A percentile compares a stretch with the other conserved stretches of the same genome.
These are phyloP conservation scores for Penicillium angulare DNA, from an alignment of 495 filamentous ascomycete genomes.

Conservation along the genomic window DNA sequence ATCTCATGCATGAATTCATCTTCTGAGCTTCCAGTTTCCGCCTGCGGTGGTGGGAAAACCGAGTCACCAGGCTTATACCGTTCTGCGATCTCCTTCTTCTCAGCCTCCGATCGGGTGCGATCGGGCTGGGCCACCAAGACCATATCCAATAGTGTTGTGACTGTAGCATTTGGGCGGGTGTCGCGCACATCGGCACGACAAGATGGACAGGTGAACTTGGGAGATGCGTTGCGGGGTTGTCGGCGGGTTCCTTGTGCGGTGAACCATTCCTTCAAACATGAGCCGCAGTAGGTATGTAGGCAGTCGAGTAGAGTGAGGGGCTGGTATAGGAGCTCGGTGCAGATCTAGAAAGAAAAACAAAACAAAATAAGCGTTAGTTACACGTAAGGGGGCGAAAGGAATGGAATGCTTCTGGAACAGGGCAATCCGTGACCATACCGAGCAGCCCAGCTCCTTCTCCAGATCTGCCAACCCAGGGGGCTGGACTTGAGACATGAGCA, in stretches of 20 bases:
- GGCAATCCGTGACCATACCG: slow-evolving; percentile 61
- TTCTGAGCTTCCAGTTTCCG: slow-evolving; percentile 18
- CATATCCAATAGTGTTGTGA: slow-evolving; percentile 81
- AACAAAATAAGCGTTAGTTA: slow-evolving; percentile 10
- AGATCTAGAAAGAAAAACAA: slow-evolving; percentile 63
- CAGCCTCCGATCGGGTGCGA: slow-evolving; percentile 59
- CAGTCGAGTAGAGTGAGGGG: slow-evolving; percentile 96
- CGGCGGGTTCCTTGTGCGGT: slow-evolving; percentile 52
- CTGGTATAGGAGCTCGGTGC: slow-evolving; percentile 92
- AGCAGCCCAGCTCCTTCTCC: slow-evolving; percentile 89
- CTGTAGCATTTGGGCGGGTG: slow-evolving; percentile 78
- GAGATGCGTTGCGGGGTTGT: slow-evolving; percentile 42
- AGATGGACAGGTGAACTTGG: slow-evolving; percentile 81
- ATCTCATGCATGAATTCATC: slow-evolving; percentile 67
- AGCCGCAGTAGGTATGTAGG: slow-evolving; percentile 94
- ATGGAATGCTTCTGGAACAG: slow-evolving; percentile 18
- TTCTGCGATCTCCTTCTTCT: slow-evolving; percentile 66
- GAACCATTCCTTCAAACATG: slow-evolving; percentile 96
- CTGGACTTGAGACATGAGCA: slow-evolving; percentile 26
- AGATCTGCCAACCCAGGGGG: slow-evolving; percentile 54
- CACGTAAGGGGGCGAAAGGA: slow-evolving; percentile 15
- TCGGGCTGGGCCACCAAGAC: slow-evolving; percentile 70
- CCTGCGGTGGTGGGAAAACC: slow-evolving; percentile 41
- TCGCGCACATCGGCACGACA: slow-evolving; percentile 83
- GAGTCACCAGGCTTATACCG: slow-evolving; percentile 77